Evolutionary conservation across 306 rosid species (phyloP), one percentile per base, ranked within the genome.

Genomic region (Vigna trinervia): DNA sequence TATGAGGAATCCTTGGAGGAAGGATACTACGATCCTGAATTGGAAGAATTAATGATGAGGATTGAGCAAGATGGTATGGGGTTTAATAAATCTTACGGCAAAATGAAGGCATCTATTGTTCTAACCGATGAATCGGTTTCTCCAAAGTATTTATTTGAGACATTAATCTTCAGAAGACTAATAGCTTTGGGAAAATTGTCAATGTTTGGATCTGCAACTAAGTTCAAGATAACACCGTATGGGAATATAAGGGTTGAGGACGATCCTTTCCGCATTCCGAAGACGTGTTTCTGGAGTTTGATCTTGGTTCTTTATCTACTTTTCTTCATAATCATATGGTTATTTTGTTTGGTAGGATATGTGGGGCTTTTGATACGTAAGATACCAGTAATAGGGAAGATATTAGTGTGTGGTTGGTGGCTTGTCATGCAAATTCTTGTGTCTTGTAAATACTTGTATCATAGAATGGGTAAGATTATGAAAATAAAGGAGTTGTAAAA

Each of bases 71-170:
- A 75, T 6, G 51, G 28, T 12, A 62, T 12, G 63, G 50, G 38
- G 1, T 75, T 62, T 59, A 75, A 75, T 50, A 34, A 62, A 50
- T 48, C 51, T 48, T 8, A 32, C 14, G 72, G 52, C 15, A 63
- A 62, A 22, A 7, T 75, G 62, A 75, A 61, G 71, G 72, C 79
- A 4, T 48, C 63, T 19, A 58, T 73, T 11, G 39, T 73, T 39
- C 52, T 0, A 41, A 68, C 17, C 0, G 13, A 46, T 12, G 22
- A 14, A 1, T 0, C 23, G 4, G 5, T 57, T 57, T 73, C 77
- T 3, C 6, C 15, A 6, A 2, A 58, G 30, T 58, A 26, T 58
- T 30, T 5, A 41, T 13, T 73, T 5, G 20, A 28, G 0, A 58
- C 39, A 1, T 6, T 34, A 28, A 58, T 58, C 19, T 26, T 58